phyloP scores from a whole-genome alignment of 805 yeast genomes.

The Groenewaldozyma salmanticensis region DNA sequence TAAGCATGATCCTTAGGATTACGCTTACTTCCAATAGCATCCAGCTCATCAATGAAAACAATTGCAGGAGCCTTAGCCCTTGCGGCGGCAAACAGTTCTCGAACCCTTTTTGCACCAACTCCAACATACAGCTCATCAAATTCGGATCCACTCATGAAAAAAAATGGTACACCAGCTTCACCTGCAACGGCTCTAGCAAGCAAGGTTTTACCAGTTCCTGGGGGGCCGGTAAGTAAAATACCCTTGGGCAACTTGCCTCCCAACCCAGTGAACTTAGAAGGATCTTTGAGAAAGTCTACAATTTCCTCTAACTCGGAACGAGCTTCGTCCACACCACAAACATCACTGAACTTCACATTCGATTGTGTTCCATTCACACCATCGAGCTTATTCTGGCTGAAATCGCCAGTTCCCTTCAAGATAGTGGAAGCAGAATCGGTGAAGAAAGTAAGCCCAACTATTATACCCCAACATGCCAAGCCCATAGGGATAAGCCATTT shows the following conservation, averaged over 20 bases:
- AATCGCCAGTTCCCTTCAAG: slow-evolving; percentile 35
- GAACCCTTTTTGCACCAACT: slow-evolving; percentile 96
- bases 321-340: slow-evolving; percentile 97
- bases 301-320: slow-evolving; percentile 94
- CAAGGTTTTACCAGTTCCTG: slow-evolving; percentile 97
- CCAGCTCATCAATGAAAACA: slow-evolving; percentile 95
- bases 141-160: slow-evolving; percentile 97
- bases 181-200: slow-evolving; percentile 98
- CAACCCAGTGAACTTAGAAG: slow-evolving; percentile 87
- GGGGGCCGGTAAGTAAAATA: slow-evolving; percentile 93
- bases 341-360: slow-evolving; percentile 83
- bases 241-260: slow-evolving; percentile 99
- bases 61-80: slow-evolving; percentile 94
- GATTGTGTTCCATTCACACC: slow-evolving; percentile 81
- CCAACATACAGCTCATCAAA: slow-evolving; percentile 98
- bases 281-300: slow-evolving; percentile 95
- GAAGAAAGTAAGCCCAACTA: slow-evolving; percentile 65
- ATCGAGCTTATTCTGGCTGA: slow-evolving; percentile 46
- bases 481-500: slow-evolving; percentile 83
- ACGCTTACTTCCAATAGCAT: slow-evolving; percentile 97
- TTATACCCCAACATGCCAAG: slow-evolving; percentile 68
- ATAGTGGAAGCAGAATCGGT: slow-evolving; percentile 77
- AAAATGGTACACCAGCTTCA: slow-evolving; percentile 97
- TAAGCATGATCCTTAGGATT: slow-evolving; percentile 97
- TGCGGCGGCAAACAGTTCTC: slow-evolving; percentile 90